These are phyloP conservation scores for Glebionis coronaria DNA, from an alignment of 129 eudicot genomes.

Conservation along the genomic window DNA sequence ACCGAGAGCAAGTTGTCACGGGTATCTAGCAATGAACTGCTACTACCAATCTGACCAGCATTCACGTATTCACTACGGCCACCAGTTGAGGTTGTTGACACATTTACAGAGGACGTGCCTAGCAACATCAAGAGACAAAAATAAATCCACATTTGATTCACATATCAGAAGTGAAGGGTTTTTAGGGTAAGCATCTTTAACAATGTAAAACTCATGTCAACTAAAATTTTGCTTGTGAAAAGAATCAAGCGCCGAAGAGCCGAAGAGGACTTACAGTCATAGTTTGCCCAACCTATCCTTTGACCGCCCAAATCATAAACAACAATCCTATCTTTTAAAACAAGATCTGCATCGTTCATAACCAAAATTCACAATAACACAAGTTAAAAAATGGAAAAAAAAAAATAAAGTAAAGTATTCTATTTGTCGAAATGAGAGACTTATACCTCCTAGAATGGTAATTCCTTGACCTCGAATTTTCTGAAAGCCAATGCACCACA, in stretches of 20 bases:
- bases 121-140: slow-evolving; percentile 3
- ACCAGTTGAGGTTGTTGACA: slow-evolving; percentile 58
- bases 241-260: background rate
- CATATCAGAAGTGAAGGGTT: background rate
- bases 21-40: slow-evolving; percentile 32
- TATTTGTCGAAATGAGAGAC: background rate
- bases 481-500: slow-evolving; percentile 94
- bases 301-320: slow-evolving; percentile 94
- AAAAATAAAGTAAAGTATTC: background rate
- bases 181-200: background rate
- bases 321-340: slow-evolving; percentile 76
- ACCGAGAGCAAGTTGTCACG: slow-evolving; percentile 26
- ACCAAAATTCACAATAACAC: background rate
- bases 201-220: background rate
- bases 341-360: slow-evolving; percentile 61
- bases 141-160: background rate
- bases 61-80: slow-evolving; percentile 62
- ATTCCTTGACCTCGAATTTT: slow-evolving; percentile 71
- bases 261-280: slow-evolving; percentile 69
- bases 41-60: slow-evolving; percentile 58
- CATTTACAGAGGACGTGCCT: slow-evolving; percentile 83
- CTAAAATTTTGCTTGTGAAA: too few species aligned
- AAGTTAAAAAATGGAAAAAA: too few species aligned
- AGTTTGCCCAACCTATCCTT: slow-evolving; percentile 88
- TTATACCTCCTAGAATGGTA: slow-evolving; percentile 89